These are phyloP conservation scores for Trichoderma virens DNA, from an alignment of 495 filamentous ascomycete species.

Conservation along the genomic window DNA sequence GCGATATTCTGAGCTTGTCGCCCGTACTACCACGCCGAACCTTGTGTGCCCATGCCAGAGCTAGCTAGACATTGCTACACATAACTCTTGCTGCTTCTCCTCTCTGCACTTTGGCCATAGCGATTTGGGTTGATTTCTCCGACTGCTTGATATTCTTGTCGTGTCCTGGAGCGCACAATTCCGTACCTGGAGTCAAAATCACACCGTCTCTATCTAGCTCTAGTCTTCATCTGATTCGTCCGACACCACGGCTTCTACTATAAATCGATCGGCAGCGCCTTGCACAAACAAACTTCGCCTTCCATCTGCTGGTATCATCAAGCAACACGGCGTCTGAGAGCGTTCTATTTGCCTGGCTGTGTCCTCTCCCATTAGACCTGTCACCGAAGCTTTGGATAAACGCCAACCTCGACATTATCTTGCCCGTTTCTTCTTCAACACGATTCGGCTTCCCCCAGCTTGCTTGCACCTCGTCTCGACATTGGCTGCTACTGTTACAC, in stretches of 20 bases:
- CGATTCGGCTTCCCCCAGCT: not conserved
- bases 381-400: not conserved
- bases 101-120: not conserved
- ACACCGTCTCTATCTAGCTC: not conserved
- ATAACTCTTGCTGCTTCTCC: not conserved
- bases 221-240: not conserved
- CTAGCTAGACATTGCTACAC: not conserved
- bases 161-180: not conserved
- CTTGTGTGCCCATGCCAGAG: not conserved
- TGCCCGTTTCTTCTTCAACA: not conserved
- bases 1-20: not conserved
- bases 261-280: not conserved
- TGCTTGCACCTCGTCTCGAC: not conserved
- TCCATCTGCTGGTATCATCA: not conserved
- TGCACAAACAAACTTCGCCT: not conserved
- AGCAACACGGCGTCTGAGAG: not conserved
- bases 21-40: not conserved
- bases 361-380: not conserved
- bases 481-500: not conserved
- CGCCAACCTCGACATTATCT: not conserved
- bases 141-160: not conserved
- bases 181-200: not conserved
- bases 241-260: not conserved
- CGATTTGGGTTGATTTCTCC: not conserved
- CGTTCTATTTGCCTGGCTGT: not conserved